Percentiles rank a stretch among this genome's conserved stretches.
These are phyloP conservation scores for Fragaria ananassa DNA, from an alignment of 306 rosid genomes.

Conservation along the genomic window DNA sequence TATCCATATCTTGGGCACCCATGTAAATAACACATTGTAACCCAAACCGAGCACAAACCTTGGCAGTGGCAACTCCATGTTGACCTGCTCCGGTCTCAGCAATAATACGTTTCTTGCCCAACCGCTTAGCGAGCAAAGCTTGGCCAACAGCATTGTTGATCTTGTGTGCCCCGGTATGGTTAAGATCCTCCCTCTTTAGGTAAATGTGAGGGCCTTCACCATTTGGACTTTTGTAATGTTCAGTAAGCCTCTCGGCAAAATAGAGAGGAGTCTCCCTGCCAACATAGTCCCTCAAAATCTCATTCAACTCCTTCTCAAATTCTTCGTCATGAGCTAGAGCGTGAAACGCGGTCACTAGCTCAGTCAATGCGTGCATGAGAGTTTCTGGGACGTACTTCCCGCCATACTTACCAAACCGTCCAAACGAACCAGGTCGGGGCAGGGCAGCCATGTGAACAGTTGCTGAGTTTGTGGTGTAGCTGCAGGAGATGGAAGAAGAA, in stretches of 20 bases:
- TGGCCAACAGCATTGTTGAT: slow-evolving; percentile 90
- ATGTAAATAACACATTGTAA: slow-evolving; percentile 80
- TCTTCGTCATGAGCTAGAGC: too few species aligned
- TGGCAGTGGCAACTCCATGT: slow-evolving; percentile 97
- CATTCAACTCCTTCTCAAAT: slow-evolving; percentile 55
- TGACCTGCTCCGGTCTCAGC: slow-evolving; percentile 98
- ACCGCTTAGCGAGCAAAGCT: slow-evolving; percentile 82
- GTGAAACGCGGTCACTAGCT: slow-evolving; percentile 48
- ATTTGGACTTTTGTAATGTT: slow-evolving; percentile 65
- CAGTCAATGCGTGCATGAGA: slow-evolving; percentile 74
- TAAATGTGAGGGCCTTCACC: slow-evolving; percentile 87
- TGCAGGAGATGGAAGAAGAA: slow-evolving; percentile 40
- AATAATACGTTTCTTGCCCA: slow-evolving; percentile 77
- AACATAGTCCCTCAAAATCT: slow-evolving; percentile 78
- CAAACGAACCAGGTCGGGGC: slow-evolving; percentile 79
- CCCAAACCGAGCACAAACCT: slow-evolving; percentile 92
- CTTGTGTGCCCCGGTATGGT: slow-evolving; percentile 95
- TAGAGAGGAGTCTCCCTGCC: slow-evolving; percentile 93
- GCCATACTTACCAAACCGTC: slow-evolving; percentile 80
- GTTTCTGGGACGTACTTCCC: slow-evolving; percentile 96
- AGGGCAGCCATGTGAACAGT: slow-evolving; percentile 1
- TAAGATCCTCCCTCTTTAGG: slow-evolving; percentile 93
- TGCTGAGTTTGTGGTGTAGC: slow-evolving; percentile 40
- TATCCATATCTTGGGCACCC: slow-evolving; percentile 99
- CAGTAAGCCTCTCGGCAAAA: slow-evolving; percentile 88